phyloP scores from a whole-genome alignment of 1,284 basidiomycete species.

The Cryptococcus sp. region DNA sequence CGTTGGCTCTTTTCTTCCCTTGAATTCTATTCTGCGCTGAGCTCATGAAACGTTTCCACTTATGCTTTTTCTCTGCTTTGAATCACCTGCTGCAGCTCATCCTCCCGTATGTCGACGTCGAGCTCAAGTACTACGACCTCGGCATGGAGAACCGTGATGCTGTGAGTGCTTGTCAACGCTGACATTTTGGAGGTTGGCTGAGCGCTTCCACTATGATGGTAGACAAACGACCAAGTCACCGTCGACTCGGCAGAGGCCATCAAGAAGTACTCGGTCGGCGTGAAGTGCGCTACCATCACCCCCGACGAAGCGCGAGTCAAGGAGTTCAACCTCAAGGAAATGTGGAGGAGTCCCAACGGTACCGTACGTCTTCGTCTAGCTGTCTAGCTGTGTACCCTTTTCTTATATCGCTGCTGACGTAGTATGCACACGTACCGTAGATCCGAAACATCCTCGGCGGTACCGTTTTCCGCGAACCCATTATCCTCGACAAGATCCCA shows the following conservation, averaged over 20 bases:
- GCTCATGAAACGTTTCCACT: neutral
- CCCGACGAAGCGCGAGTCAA: conserved; percentile 73
- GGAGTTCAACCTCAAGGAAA: conserved; percentile 96
- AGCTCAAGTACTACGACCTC: conserved; percentile 98
- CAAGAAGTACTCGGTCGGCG: conserved; percentile 77
- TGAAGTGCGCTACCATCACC: conserved; percentile 91
- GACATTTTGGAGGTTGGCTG: neutral
- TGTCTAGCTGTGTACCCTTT: neutral
- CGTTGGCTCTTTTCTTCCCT: conserved; percentile 28
- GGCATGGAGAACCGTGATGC: conserved; percentile 89
- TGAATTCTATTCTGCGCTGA: neutral
- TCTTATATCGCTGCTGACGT: neutral
- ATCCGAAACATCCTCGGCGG: conserved; percentile 97
- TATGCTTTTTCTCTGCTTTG: neutral
- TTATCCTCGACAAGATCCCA: conserved; percentile 86
- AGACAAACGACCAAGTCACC: conserved; percentile 95
- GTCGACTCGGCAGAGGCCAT: conserved; percentile 91
- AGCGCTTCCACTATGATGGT: neutral
- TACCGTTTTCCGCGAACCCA: conserved; percentile 98
- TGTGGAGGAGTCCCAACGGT: conserved; percentile 96
- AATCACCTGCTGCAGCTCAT: conserved; percentile 66
- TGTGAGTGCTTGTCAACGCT: conserved; percentile 55
- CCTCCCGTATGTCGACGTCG: conserved; percentile 88
- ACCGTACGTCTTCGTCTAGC: conserved; percentile 61
- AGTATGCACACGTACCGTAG: conserved; percentile 47